Conservation (phyloP, 441 rosid species). For the California macrophylla region DNA sequence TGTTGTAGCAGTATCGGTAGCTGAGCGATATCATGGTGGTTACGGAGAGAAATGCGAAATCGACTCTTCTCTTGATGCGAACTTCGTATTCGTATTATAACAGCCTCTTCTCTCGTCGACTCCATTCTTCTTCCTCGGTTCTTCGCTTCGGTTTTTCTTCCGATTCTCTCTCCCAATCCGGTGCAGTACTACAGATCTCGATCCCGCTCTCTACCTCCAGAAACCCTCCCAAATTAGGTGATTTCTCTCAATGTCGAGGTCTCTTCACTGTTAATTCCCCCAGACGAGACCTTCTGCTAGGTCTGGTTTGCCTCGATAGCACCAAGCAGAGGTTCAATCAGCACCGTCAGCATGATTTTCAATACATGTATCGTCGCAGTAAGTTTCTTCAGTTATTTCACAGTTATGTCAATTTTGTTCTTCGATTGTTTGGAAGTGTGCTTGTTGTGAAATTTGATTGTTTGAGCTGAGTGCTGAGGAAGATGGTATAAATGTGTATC, state of each 20-base stretch:
- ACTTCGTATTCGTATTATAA: neutral
- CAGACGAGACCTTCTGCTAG: slow-evolving; percentile 28
- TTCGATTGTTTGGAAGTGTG: neutral
- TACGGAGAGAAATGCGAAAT: slow-evolving; percentile 2
- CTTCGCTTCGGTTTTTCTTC: neutral
- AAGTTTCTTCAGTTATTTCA: slow-evolving; percentile 17
- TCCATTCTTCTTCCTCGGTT: neutral
- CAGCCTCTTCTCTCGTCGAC: neutral
- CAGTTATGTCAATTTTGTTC: neutral
- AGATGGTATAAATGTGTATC: neutral
- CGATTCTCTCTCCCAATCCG: neutral
- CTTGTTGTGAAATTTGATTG: neutral
- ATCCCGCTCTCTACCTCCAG: neutral
- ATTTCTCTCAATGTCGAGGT: slow-evolving; percentile 25
- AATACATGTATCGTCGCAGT: slow-evolving; percentile 38
- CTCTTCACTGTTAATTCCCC: slow-evolving; percentile 17
- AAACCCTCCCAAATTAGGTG: slow-evolving; percentile 13
- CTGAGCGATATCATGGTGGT: neutral
- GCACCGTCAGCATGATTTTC: slow-evolving; percentile 18
- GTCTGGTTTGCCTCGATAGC: slow-evolving; percentile 30
- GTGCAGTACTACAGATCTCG: neutral
- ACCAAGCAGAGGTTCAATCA: neutral
- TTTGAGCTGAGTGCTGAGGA: neutral
- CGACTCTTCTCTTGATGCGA: neutral
- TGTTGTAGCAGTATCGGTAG: neutral